Percentiles rank a stretch among this genome's conserved stretches.
These are phyloP conservation scores for Saturnispora kantuleensis DNA, from an alignment of 805 yeast species.

Conservation along the genomic window DNA sequence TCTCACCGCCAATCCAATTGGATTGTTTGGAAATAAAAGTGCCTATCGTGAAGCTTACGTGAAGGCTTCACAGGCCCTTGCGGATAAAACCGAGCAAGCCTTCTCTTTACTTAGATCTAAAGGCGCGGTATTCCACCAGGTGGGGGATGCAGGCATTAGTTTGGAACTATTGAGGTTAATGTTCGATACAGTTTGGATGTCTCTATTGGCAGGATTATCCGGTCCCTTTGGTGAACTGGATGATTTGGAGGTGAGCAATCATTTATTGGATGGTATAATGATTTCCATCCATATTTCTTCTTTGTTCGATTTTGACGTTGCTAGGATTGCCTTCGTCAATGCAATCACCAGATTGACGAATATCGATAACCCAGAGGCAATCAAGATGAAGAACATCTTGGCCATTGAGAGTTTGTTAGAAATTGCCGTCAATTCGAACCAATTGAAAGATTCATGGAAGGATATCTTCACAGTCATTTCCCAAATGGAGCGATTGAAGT, in stretches of 20 bases:
- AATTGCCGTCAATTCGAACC: slow-evolving; percentile 73
- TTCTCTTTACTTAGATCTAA: slow-evolving; percentile 51
- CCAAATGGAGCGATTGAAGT: slow-evolving; percentile 82
- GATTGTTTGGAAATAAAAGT: slow-evolving; percentile 62
- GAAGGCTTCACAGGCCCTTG: slow-evolving; percentile 87
- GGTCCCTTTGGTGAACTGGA: slow-evolving; percentile 88
- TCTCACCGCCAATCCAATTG: slow-evolving; percentile 16
- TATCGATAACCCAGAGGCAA: slow-evolving; percentile 66
- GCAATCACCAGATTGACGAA: slow-evolving; percentile 84
- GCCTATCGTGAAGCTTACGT: slow-evolving; percentile 71
- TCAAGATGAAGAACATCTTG: slow-evolving; percentile 68
- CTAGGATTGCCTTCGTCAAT: slow-evolving; percentile 81
- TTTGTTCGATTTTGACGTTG: slow-evolving; percentile 71
- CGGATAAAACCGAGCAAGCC: slow-evolving; percentile 77
- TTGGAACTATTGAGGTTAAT: slow-evolving; percentile 87
- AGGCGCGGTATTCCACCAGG: slow-evolving; percentile 48
- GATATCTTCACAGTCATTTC: slow-evolving; percentile 75
- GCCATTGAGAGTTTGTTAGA: slow-evolving; percentile 70
- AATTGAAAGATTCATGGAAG: slow-evolving; percentile 72
- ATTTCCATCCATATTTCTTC: slow-evolving; percentile 77
- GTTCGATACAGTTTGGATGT: slow-evolving; percentile 95
- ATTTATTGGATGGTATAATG: slow-evolving; percentile 78
- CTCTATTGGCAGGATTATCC: slow-evolving; percentile 85
- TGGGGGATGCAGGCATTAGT: slow-evolving; percentile 36
- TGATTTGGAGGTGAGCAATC: slow-evolving; percentile 55